Base-by-base conservation (phyloP, 2,329 filamentous ascomycete species). In the Trichoderma citrinoviride region DNA sequence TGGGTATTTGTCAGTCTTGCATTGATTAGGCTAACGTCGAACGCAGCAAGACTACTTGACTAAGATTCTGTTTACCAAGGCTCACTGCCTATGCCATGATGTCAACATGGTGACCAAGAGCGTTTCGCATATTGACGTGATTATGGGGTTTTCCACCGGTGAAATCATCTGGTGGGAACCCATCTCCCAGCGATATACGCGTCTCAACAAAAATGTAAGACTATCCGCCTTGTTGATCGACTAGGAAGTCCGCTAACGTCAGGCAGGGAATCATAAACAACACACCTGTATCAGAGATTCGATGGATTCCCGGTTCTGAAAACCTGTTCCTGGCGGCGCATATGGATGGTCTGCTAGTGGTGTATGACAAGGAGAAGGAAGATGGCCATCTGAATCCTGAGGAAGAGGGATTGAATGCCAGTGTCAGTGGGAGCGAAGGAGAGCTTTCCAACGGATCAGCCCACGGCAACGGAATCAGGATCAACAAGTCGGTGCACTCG, bases 81-180 rank as follows among this genome's bases (percentile, higher is more conserved):
- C 93, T 0, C 93, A 99, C 75, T 94, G 93, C 73, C 81, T 98
- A 49, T 97, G 93, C 71, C 95, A 99, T 74, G 94, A 98, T 76
- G 87, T 97, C 47, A 98, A 99, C 74, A 80, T 86, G 49, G 74
- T 91, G 62, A 97, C 93, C 12, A 97, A 94, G 77, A 89, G 87
- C 57, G 75, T 85, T 3, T 87, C 84, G 5, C 94, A 98, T 73
- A 83, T 99, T 47, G 95, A 99, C 74, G 83, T 99, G 21, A 88
- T 97, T 65, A 91, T 99, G 87, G 95, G 95, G 1, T 98, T 97
- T 73, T 97, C 94, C 7, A 96, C 93, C 0, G 93, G 93, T 44
- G 95, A 99, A 76, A 93, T 99, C 54, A 94, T 99, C 67, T 99
- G 95, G 95, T 98, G 95, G 82, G 95, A 99, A 77, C 93, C 95